Conservation (phyloP, 495 filamentous ascomycete genomes). For the Trichoderma orchidacearum region DNA sequence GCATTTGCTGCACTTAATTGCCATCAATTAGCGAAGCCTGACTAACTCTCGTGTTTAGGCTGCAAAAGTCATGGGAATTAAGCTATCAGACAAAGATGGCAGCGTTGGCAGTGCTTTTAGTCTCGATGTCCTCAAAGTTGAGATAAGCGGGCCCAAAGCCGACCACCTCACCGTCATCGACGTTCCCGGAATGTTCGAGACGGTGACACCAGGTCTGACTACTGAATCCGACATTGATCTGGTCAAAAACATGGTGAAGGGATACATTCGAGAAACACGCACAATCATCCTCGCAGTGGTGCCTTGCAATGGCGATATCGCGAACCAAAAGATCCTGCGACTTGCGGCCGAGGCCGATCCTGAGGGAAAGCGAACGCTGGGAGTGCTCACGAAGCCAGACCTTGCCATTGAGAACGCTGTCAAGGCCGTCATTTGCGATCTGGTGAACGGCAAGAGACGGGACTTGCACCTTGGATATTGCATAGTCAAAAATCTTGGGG, state of each 20-base stretch:
- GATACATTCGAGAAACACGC: constrained; percentile 30
- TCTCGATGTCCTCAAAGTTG: constrained; percentile 32
- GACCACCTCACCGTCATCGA: constrained; percentile 41
- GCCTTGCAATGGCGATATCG: constrained; percentile 33
- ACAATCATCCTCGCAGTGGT: constrained; percentile 40
- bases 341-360: constrained; percentile 26
- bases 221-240: constrained; percentile 21
- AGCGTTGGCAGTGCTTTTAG: constrained; percentile 19
- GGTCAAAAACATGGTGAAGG: constrained; percentile 27
- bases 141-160: constrained; percentile 32
- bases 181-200: constrained; percentile 40
- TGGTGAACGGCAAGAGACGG: background rate
- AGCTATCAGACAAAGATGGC: background rate
- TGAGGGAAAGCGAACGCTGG: constrained; percentile 26
- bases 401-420: constrained; percentile 23
- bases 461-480: background rate
- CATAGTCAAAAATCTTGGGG: background rate
- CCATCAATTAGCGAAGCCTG: background rate
- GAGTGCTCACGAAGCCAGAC: constrained; percentile 41
- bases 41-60: background rate
- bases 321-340: constrained; percentile 33
- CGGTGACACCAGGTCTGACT: background rate
- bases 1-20: background rate
- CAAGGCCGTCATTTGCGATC: constrained; percentile 2
- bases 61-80: background rate